Evolutionary conservation across 768 basidiomycete genomes (phyloP).

Genomic region (Trametes sanguinea): DNA sequence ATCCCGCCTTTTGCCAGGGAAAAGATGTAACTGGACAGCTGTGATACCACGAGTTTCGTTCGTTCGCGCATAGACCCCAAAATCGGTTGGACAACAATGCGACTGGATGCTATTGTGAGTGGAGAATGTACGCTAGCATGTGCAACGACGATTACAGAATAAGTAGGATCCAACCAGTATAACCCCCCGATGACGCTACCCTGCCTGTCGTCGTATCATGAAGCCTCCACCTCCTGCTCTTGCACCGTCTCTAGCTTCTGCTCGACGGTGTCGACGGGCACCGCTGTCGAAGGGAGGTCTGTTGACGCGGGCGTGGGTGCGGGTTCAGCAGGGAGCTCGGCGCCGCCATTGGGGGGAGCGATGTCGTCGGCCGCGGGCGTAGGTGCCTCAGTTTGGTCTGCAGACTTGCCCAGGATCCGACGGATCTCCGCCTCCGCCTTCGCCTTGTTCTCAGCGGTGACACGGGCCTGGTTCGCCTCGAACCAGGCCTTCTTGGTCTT

Average conservation of each 20-base stretch:
- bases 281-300: slow-evolving; percentile 34
- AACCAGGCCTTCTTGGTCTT: slow-evolving; percentile 95
- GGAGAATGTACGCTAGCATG: slow-evolving; percentile 17
- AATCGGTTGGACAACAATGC: background rate
- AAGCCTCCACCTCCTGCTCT: slow-evolving; percentile 35
- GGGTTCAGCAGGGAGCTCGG: slow-evolving; percentile 48
- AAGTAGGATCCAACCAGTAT: slow-evolving; percentile 21
- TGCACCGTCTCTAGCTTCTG: slow-evolving; percentile 46
- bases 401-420: slow-evolving; percentile 49
- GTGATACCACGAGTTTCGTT: slow-evolving; percentile 7
- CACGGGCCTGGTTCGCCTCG: slow-evolving; percentile 84
- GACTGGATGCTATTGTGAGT: slow-evolving; percentile 13
- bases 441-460: slow-evolving; percentile 76
- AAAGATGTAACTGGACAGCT: slow-evolving; percentile 15
- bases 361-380: slow-evolving; percentile 31
- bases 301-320: slow-evolving; percentile 43
- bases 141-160: slow-evolving; percentile 23
- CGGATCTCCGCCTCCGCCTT: slow-evolving; percentile 79
- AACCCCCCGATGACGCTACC: slow-evolving; percentile 7
- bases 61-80: background rate
- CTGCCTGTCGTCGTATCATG: slow-evolving; percentile 21
- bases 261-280: slow-evolving; percentile 42
- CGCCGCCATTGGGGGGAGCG: slow-evolving; percentile 41
- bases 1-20: slow-evolving; percentile 21
- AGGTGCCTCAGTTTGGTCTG: slow-evolving; percentile 36